phyloP scores from a whole-genome alignment of 2,329 filamentous ascomycete species.

The Xylariaceae sp. region DNA sequence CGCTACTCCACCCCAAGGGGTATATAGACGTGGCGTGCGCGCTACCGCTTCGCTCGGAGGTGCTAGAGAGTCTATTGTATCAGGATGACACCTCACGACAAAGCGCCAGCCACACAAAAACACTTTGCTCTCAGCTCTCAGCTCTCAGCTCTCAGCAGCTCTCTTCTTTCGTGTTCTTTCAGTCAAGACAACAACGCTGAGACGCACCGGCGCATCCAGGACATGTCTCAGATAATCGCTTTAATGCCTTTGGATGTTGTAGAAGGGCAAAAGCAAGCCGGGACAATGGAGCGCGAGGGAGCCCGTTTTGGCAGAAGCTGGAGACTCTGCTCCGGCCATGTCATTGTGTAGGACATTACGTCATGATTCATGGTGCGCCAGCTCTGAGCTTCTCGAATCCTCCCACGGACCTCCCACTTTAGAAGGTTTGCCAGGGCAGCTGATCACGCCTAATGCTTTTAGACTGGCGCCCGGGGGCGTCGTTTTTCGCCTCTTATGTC shows the following conservation, averaged over 20 bases:
- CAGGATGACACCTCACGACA: not conserved
- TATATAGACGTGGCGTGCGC: not conserved
- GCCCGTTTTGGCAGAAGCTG: not conserved
- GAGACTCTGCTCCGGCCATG: conserved; percentile 12
- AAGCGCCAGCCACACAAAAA: too few species aligned
- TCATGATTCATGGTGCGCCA: conserved; percentile 6
- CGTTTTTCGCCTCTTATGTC: not conserved
- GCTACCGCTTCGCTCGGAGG: not conserved
- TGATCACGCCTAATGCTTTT: not conserved
- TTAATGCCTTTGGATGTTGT: too few species aligned
- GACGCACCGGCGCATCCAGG: too few species aligned
- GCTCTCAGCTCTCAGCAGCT: too few species aligned
- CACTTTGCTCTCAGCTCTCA: too few species aligned
- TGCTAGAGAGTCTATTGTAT: not conserved
- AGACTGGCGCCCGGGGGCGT: too few species aligned
- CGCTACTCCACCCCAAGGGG: not conserved
- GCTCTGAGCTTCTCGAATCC: not conserved
- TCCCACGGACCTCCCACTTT: conserved; percentile 10
- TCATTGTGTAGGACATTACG: conserved; percentile 10
- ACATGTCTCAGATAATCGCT: too few species aligned
- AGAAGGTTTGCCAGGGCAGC: conserved; percentile 9
- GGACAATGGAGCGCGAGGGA: not conserved
- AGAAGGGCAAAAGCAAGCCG: too few species aligned
- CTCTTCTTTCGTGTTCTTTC: too few species aligned
- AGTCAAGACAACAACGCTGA: too few species aligned